Conservation (phyloP, 768 basidiomycete species). For the Podaxis carcinomalis region DNA sequence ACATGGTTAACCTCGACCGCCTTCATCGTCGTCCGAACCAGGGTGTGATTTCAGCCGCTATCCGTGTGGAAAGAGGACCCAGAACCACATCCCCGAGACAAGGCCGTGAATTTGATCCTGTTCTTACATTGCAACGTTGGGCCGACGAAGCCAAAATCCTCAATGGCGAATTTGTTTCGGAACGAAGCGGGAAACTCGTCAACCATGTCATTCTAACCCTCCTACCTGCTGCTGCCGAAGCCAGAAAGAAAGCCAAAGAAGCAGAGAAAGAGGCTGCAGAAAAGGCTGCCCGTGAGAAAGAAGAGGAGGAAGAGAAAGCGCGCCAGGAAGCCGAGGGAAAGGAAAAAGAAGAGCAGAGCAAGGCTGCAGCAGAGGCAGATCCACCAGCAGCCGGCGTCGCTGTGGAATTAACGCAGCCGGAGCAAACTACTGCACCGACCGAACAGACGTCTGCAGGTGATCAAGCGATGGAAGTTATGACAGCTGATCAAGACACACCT, state of each 20-base stretch:
- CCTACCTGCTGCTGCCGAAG: slow-evolving; percentile 74
- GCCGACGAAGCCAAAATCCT: slow-evolving; percentile 81
- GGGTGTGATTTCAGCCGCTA: slow-evolving; percentile 46
- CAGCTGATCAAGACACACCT: slow-evolving; percentile 22
- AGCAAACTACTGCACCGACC: slow-evolving; percentile 9
- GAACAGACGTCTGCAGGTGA: slow-evolving; percentile 9
- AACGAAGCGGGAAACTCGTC: slow-evolving; percentile 60
- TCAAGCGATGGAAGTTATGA: slow-evolving; percentile 9
- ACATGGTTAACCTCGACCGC: slow-evolving; percentile 58
- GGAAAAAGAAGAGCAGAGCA: slow-evolving; percentile 28
- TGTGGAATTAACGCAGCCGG: neutral
- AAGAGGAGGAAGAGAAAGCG: slow-evolving; percentile 27
- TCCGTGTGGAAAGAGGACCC: slow-evolving; percentile 57
- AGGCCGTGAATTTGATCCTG: slow-evolving; percentile 68
- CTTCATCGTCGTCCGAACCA: slow-evolving; percentile 47
- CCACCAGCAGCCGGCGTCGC: neutral
- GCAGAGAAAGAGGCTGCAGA: slow-evolving; percentile 50
- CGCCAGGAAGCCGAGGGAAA: slow-evolving; percentile 30
- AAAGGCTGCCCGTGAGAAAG: slow-evolving; percentile 30
- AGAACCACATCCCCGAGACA: slow-evolving; percentile 37
- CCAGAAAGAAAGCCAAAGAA: slow-evolving; percentile 50
- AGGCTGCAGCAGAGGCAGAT: slow-evolving; percentile 18
- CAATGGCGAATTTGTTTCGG: slow-evolving; percentile 68
- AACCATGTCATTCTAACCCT: slow-evolving; percentile 73
- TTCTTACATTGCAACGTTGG: slow-evolving; percentile 86